These are phyloP conservation scores for Emydomyces testavorans DNA, from an alignment of 2,329 filamentous ascomycete genomes.

Conservation along the genomic window DNA sequence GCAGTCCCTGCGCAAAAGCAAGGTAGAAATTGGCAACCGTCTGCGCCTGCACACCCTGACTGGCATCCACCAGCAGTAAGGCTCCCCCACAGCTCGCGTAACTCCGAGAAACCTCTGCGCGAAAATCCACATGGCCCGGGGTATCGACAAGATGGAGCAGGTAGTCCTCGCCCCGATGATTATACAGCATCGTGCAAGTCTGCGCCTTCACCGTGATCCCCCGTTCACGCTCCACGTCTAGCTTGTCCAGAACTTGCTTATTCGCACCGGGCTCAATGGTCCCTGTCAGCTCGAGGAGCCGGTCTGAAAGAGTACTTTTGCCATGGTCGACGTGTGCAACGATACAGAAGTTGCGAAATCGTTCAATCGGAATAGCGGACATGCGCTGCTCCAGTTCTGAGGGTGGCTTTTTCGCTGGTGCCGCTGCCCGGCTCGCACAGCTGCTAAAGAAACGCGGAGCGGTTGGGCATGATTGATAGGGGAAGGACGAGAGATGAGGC, in stretches of 20 bases:
- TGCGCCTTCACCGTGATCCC: conserved; percentile 98
- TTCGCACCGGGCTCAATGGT: conserved; percentile 79
- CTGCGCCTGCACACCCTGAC: conserved; percentile 92
- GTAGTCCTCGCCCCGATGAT: conserved; percentile 73
- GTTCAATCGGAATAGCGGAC: conserved; percentile 40
- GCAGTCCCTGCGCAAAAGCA: conserved; percentile 80
- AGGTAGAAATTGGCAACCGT: conserved; percentile 98
- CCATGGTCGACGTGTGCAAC: conserved; percentile 98
- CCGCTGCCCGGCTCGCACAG: conserved; percentile 10
- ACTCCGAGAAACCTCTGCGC: conserved; percentile 86
- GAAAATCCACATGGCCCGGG: conserved; percentile 93
- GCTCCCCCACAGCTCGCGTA: conserved; percentile 95
- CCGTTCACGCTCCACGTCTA: conserved; percentile 90
- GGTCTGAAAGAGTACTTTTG: conserved; percentile 89
- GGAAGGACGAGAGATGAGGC: conserved; percentile 24
- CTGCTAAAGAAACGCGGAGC: conserved; percentile 25
- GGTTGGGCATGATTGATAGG: conserved; percentile 20
- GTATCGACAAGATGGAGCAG: conserved; percentile 92
- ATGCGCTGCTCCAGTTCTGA: conserved; percentile 50
- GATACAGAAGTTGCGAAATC: conserved; percentile 88
- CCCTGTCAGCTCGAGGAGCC: conserved; percentile 83
- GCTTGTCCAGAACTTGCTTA: conserved; percentile 92
- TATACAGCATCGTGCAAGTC: conserved; percentile 96
- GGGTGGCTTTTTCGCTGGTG: conserved; percentile 21
- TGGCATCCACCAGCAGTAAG: conserved; percentile 84